A percentile compares a stretch with the other conserved stretches of the same genome.
These are phyloP conservation scores for Glaciozyma martinii DNA, from an alignment of 768 basidiomycete genomes.

Conservation along the genomic window DNA sequence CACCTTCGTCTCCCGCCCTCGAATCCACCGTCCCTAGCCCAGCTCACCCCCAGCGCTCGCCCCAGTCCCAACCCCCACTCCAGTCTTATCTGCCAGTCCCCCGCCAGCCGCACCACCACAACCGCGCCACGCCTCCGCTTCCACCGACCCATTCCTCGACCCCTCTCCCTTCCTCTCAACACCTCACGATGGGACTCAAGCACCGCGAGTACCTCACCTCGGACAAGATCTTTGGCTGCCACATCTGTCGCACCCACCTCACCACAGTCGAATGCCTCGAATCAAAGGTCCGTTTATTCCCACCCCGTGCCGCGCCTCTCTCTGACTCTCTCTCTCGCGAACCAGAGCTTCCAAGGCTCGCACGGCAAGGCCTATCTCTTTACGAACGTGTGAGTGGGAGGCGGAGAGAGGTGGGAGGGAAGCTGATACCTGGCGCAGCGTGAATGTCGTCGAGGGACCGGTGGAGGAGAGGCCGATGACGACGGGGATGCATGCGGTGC, in stretches of 20 bases:
- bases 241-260: constrained; percentile 76
- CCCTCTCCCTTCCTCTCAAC: too few relatives aligned
- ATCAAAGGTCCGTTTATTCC: constrained; percentile 67
- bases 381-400: constrained; percentile 68
- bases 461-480: constrained; percentile 91
- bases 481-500: constrained; percentile 89
- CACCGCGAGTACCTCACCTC: constrained; percentile 76
- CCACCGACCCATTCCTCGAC: too few relatives aligned
- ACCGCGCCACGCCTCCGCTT: too few relatives aligned
- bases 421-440: constrained; percentile 46
- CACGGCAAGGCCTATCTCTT: constrained; percentile 93
- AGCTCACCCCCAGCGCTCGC: too few relatives aligned
- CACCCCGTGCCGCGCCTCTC: neutral
- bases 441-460: constrained; percentile 83
- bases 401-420: neutral
- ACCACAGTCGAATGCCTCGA: constrained; percentile 87
- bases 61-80: too few relatives aligned
- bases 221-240: constrained; percentile 66
- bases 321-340: neutral
- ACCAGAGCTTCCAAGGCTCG: constrained; percentile 90
- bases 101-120: too few relatives aligned
- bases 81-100: too few relatives aligned
- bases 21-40: too few relatives aligned
- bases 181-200: constrained; percentile 62
- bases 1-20: too few relatives aligned